phyloP scores from a whole-genome alignment of 2,329 filamentous ascomycete genomes.

The Arthrobotrys iridis region DNA sequence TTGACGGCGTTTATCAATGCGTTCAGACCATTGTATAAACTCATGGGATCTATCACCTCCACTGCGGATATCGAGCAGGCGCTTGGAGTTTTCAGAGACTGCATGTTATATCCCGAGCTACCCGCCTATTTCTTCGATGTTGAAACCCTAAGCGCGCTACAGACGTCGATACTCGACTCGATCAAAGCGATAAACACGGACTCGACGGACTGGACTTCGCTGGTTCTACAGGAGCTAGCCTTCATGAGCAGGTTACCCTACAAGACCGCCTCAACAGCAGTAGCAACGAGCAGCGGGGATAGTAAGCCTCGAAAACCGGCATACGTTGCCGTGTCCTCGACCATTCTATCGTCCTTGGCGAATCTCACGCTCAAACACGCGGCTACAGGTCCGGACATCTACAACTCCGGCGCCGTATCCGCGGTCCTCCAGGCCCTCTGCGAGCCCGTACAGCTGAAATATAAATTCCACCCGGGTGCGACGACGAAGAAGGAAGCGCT shows the following conservation, averaged over 20 bases:
- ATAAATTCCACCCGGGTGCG: conserved; percentile 76
- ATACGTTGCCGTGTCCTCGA: conserved; percentile 88
- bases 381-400: conserved; percentile 71
- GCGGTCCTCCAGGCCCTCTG: conserved; percentile 74
- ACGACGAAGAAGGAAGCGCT: conserved; percentile 65
- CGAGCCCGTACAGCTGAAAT: conserved; percentile 79
- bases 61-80: conserved; percentile 73
- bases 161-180: conserved; percentile 74
- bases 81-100: conserved; percentile 74
- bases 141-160: conserved; percentile 77
- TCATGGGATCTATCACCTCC: conserved; percentile 73
- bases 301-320: conserved; percentile 70
- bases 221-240: conserved; percentile 75
- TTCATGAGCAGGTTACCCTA: conserved; percentile 78
- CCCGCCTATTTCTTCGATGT: conserved; percentile 76
- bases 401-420: conserved; percentile 73
- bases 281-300: conserved; percentile 56
- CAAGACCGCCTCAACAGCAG: conserved; percentile 59
- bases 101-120: conserved; percentile 75
- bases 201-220: conserved; percentile 71
- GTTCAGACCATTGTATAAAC: conserved; percentile 78
- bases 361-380: conserved; percentile 70
- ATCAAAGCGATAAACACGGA: conserved; percentile 75
- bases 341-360: conserved; percentile 77
- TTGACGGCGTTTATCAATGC: conserved; percentile 84